phyloP scores from a whole-genome alignment of 495 filamentous ascomycete species.

The Hamigera avellanea region DNA sequence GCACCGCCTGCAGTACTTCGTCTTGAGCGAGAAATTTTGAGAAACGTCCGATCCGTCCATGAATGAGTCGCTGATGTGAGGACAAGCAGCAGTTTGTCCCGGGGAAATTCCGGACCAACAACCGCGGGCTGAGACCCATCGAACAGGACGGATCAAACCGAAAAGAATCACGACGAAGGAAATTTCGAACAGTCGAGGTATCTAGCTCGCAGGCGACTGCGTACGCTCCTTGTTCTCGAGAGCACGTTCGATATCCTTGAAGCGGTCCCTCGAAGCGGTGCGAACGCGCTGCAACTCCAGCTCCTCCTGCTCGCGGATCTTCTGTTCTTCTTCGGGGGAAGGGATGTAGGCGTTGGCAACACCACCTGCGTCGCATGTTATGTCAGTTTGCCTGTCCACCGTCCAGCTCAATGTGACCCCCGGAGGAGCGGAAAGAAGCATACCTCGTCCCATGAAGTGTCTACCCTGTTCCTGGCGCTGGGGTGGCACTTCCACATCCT shows the following conservation, averaged over 20 bases:
- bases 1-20: no score
- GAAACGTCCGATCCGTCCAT: no score
- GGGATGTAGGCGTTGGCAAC: slow-evolving; percentile 34
- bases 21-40: no score
- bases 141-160: no score
- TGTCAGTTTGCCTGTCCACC: background rate
- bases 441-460: slow-evolving; percentile 37
- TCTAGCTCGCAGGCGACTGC: slow-evolving; percentile 11
- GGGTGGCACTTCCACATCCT: slow-evolving; percentile 59
- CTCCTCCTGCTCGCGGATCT: slow-evolving; percentile 21
- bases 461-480: slow-evolving; percentile 34
- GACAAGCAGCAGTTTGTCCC: no score
- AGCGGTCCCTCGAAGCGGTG: slow-evolving; percentile 25
- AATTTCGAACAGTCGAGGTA: no score
- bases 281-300: slow-evolving; percentile 24
- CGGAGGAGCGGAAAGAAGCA: slow-evolving; percentile 2
- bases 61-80: no score
- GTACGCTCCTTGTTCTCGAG: slow-evolving; percentile 15
- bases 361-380: slow-evolving; percentile 17
- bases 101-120: no score
- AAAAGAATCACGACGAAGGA: no score
- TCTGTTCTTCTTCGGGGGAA: slow-evolving; percentile 22
- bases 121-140: no score
- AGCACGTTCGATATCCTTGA: slow-evolving; percentile 22
- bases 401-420: background rate